phyloP scores from a whole-genome alignment of 768 basidiomycete species.

The Daedaleopsis nitida region DNA sequence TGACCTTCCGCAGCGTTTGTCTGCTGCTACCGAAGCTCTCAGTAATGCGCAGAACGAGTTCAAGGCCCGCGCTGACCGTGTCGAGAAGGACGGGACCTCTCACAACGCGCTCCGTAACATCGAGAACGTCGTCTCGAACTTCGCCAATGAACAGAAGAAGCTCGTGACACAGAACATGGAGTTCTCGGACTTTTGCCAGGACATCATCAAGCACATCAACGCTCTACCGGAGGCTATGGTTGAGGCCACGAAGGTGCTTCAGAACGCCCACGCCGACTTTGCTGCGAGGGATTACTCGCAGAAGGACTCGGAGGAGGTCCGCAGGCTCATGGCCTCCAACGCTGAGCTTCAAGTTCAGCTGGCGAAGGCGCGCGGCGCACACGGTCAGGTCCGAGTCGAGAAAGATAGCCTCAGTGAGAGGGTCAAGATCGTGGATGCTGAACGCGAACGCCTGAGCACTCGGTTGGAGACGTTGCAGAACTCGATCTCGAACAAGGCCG shows the following conservation, averaged over 20 bases:
- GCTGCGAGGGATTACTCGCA: constrained; percentile 57
- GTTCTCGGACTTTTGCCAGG: constrained; percentile 51
- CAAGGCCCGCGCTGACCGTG: constrained; percentile 19
- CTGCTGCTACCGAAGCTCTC: constrained; percentile 46
- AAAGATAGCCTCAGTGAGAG: constrained; percentile 75
- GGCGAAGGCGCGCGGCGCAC: constrained; percentile 73
- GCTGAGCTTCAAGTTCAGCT: constrained; percentile 72
- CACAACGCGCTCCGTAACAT: constrained; percentile 41
- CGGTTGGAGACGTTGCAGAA: constrained; percentile 60
- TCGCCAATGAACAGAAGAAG: constrained; percentile 53
- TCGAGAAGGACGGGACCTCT: constrained; percentile 20
- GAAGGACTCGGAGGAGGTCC: constrained; percentile 71
- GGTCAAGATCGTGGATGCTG: constrained; percentile 56
- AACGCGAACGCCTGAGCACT: constrained; percentile 60
- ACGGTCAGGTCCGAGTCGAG: constrained; percentile 80
- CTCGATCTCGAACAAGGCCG: constrained; percentile 41
- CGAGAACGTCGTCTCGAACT: constrained; percentile 48
- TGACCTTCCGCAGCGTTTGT: constrained; percentile 50
- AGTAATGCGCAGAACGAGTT: constrained; percentile 31
- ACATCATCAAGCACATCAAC: constrained; percentile 53
- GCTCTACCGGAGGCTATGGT: constrained; percentile 62
- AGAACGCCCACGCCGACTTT: constrained; percentile 65
- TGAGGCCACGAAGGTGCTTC: constrained; percentile 53
- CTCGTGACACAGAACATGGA: constrained; percentile 51
- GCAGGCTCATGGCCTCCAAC: constrained; percentile 53